Conservation (phyloP, 208 protist genomes). For the Trichomonas tenax region DNA sequence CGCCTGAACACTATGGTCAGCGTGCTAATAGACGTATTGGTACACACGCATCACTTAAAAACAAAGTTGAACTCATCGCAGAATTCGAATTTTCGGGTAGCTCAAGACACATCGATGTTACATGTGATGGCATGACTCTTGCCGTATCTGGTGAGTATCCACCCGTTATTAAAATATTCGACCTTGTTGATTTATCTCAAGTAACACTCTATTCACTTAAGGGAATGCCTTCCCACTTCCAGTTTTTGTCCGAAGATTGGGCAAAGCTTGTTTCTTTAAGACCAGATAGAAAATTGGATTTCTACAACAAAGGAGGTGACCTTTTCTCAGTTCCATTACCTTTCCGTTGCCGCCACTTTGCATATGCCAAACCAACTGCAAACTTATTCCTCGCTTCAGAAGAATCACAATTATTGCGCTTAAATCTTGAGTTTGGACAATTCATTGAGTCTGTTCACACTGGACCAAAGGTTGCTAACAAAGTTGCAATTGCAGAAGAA, state of each 20-base stretch:
- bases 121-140: not conserved
- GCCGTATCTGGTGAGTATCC: slow-evolving; percentile 11
- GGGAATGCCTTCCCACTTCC: not conserved
- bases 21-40: not conserved
- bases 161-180: slow-evolving; percentile 17
- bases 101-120: not conserved
- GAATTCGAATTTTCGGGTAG: not conserved
- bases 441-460: not conserved
- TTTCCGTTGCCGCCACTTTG: not conserved
- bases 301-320: not conserved
- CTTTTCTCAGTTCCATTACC: not conserved
- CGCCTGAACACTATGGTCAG: not conserved
- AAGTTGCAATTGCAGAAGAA: not conserved
- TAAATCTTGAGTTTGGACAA: not conserved
- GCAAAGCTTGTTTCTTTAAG: not conserved
- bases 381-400: not conserved
- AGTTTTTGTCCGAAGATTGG: not conserved
- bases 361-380: not conserved
- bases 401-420: not conserved
- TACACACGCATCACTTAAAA: not conserved
- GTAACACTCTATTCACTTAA: not conserved
- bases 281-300: not conserved
- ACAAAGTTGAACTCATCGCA: not conserved
- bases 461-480: not conserved
- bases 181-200: not conserved